These are phyloP conservation scores for Noccaea bulbosa DNA, from an alignment of 345 rosid species.

Conservation along the genomic window DNA sequence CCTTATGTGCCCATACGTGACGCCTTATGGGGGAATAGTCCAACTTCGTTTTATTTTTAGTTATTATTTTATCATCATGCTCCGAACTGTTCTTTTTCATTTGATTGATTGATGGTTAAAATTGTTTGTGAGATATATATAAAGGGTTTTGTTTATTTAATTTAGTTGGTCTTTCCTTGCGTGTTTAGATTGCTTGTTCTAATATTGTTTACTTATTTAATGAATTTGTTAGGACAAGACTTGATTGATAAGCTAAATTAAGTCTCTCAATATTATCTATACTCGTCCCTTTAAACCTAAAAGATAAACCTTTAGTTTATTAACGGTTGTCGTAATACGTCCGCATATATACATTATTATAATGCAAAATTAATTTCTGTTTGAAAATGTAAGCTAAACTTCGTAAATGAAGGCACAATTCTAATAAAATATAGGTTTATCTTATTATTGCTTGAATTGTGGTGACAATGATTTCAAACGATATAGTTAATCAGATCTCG, in stretches of 20 bases:
- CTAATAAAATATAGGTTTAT: not conserved
- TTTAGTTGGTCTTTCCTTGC: conserved; percentile 12
- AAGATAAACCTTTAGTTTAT: conserved; percentile 21
- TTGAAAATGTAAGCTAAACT: conserved; percentile 10
- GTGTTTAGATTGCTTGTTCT: conserved; percentile 35
- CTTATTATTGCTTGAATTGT: conserved; percentile 1
- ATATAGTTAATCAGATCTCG: not conserved
- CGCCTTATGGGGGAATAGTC: conserved; percentile 33
- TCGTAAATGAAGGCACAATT: not conserved
- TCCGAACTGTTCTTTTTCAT: conserved; percentile 22
- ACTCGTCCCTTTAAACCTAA: conserved; percentile 4
- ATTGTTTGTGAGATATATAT: conserved; percentile 16
- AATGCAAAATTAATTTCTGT: not conserved
- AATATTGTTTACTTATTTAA: conserved; percentile 31
- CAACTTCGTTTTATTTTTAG: conserved; percentile 6
- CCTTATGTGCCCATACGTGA: conserved; percentile 38
- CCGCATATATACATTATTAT: conserved; percentile 9
- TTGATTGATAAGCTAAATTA: conserved; percentile 39
- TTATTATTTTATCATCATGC: conserved; percentile 16
- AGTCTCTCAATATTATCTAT: conserved; percentile 24
- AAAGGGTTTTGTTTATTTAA: not conserved
- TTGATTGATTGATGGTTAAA: conserved; percentile 34
- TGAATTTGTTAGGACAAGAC: conserved; percentile 38
- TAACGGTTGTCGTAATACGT: conserved; percentile 17
- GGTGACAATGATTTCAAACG: conserved; percentile 2